Base-by-base conservation (phyloP, 129 eudicot species). In the Artemisia tridentata region DNA sequence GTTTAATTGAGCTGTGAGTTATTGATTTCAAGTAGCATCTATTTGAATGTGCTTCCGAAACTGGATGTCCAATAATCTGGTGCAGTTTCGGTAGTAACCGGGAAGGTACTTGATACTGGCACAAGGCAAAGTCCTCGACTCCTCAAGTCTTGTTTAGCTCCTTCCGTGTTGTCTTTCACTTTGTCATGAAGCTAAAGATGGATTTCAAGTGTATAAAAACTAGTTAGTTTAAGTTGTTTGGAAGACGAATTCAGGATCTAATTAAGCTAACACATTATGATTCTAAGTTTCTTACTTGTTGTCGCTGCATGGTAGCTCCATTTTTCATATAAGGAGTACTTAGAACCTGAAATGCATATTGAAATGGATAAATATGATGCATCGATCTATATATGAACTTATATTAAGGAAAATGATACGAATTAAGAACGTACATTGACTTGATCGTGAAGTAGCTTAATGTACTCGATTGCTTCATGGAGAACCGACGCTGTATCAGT, bases 401-500 rank as follows among this genome's bases (percentile, higher is more conserved):
- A 19, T 23, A 34, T 18, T 20, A 27, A 3, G 3, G 46, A 59
- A 52, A 76, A 34, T 0, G 54, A 15, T 54, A 65, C n/a, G 4
- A 74, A 17, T 9, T 38, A 43, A 41, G 55, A 52, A 79, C 90
- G 12, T 85, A 93, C 98, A 76, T 63, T 74, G 85, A 93, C 96
- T 87, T 93, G 96, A 80, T 89, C 96, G 76, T 93, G 98, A 74
- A 89, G 96, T 72, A 78, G 85, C 79, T 89, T 93, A 77, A 93
- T 89, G 87, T 93, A 93, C 69, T 89, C 98, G 64, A 93, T 93
- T 25, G 98, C 98, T 85, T 93, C 98, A 29, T 93, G 98, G 43
- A 93, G 96, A 82, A 93, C 98, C 20, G 98, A 93, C 19, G 98
- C 98, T 14, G 98, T 93, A 84, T 93, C 98, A 53, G 98, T 93